Evolutionary conservation across 257 asterid genomes (phyloP).

Genomic region (Solanum pinnatisectum): DNA sequence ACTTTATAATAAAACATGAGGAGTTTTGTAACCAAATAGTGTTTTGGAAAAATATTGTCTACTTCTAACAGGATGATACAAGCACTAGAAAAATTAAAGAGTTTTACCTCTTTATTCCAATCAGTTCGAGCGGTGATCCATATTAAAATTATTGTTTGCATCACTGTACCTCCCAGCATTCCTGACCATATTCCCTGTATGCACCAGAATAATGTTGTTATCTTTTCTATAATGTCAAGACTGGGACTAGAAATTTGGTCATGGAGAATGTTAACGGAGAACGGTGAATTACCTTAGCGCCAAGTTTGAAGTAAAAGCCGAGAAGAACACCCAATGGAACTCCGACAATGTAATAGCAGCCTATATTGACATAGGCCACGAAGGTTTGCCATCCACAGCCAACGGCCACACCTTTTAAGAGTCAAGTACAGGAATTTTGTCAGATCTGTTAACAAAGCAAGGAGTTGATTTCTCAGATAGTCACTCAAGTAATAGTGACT

Average conservation of each 20-base stretch:
- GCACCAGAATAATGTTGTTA: background rate
- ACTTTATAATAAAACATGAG: background rate
- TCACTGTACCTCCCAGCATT: conserved; percentile 49
- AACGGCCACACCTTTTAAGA: conserved; percentile 21
- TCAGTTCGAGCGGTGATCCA: conserved; percentile 53
- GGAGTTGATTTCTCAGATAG: background rate
- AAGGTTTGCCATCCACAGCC: conserved; percentile 37
- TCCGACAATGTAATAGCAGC: conserved; percentile 25
- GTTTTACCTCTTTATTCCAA: conserved; percentile 52
- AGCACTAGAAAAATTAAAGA: background rate
- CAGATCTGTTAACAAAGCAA: background rate
- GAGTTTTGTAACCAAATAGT: background rate
- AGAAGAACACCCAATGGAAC: conserved; percentile 19
- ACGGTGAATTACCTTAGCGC: conserved; percentile 14
- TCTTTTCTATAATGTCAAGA: background rate
- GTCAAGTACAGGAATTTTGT: background rate
- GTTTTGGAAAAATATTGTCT: background rate
- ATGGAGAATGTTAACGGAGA: background rate
- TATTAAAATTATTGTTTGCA: conserved; percentile 50
- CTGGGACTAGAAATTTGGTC: background rate
- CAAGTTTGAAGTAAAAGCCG: conserved; percentile 17
- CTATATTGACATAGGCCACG: conserved; percentile 26
- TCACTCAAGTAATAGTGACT: background rate
- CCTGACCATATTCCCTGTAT: conserved; percentile 68
- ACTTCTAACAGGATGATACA: background rate